A percentile compares a stretch with the other conserved stretches of the same genome.
Evolutionary conservation across 257 asterid species (phyloP).

Genomic region (Orobanche coerulescens): DNA sequence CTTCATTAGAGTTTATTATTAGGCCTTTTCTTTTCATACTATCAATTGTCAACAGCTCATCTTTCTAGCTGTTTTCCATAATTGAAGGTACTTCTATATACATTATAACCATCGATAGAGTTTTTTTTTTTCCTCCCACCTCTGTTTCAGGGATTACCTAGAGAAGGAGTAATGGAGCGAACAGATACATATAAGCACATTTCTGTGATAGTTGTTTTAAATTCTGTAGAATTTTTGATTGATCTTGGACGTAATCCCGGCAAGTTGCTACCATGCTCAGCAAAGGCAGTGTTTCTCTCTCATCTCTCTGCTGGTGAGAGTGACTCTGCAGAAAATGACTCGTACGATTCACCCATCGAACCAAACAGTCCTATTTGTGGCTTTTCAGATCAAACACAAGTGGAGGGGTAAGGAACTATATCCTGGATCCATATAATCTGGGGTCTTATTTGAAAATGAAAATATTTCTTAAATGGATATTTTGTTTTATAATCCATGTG

Average conservation of each 20-base stretch:
- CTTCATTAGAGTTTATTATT: conserved; percentile 18
- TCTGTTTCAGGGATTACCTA: conserved; percentile 70
- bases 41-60: conserved; percentile 7
- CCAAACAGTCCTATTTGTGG: conserved; percentile 74
- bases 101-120: conserved; percentile 7
- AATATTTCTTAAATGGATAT: neutral
- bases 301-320: conserved; percentile 72
- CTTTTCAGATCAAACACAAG: conserved; percentile 46
- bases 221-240: conserved; percentile 67
- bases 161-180: conserved; percentile 55
- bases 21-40: neutral
- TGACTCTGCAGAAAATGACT: conserved; percentile 70
- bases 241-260: conserved; percentile 86
- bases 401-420: conserved; percentile 56
- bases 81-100: conserved; percentile 11
- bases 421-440: conserved; percentile 13
- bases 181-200: conserved; percentile 67
- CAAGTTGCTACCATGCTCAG: conserved; percentile 61
- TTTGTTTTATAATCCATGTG: conserved; percentile 15
- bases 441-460: conserved; percentile 12
- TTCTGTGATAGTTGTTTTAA: conserved; percentile 52
- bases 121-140: neutral
- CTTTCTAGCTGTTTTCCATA: neutral
- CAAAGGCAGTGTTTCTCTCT: conserved; percentile 52
- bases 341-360: conserved; percentile 77